Percentiles rank a stretch among this genome's conserved stretches.
Conservation (phyloP, 208 protist genomes). For the Acanthamoeba quina region DNA sequence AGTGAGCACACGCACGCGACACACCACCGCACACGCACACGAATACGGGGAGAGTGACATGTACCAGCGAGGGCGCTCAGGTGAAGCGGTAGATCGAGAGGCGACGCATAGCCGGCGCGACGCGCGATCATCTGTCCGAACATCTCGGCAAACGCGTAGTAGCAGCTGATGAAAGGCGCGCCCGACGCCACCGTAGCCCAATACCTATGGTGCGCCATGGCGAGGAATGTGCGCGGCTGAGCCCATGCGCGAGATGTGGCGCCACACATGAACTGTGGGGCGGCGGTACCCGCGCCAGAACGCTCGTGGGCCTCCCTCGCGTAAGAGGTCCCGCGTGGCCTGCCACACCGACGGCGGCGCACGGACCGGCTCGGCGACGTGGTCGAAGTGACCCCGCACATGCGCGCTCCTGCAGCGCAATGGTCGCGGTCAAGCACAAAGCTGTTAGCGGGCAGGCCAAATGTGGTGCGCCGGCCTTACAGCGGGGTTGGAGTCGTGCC, state of each 20-base stretch:
- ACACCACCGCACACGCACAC: neutral
- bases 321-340: neutral
- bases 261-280: neutral
- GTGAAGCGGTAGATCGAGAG: constrained; percentile 7
- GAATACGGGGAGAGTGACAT: neutral
- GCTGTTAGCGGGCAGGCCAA: too few species aligned
- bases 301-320: neutral
- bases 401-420: neutral
- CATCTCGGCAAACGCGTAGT: constrained; percentile 38
- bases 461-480: too few species aligned
- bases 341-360: neutral
- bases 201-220: neutral
- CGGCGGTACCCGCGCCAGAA: constrained; percentile 14
- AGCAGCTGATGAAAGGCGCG: constrained; percentile 49
- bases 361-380: neutral
- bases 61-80: constrained; percentile 22
- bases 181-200: constrained; percentile 24
- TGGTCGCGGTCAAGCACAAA: neutral
- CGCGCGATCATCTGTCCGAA: neutral
- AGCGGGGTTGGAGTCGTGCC: too few species aligned
- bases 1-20: neutral
- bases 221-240: too few species aligned
- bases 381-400: constrained; percentile 1
- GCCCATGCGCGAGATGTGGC: too few species aligned
- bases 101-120: constrained; percentile 7